Evolutionary conservation across 2,329 filamentous ascomycete genomes (phyloP).

Genomic region (Ophiostoma australiae): DNA sequence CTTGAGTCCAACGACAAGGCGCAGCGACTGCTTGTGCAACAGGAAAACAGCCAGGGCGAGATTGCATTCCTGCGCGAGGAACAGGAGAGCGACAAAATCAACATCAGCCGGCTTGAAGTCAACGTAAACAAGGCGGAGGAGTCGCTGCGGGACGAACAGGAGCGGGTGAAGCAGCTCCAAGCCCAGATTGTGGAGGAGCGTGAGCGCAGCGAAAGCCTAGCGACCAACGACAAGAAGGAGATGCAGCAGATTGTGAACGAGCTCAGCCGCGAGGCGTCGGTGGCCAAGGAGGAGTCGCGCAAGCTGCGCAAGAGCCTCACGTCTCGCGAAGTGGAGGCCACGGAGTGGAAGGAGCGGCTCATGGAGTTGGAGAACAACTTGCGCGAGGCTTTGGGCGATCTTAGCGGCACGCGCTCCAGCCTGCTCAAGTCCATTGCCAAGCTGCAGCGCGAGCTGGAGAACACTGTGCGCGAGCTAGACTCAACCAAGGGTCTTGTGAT

Average conservation of each 20-base stretch:
- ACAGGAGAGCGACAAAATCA: conserved; percentile 96
- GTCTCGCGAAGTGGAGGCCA: conserved; percentile 79
- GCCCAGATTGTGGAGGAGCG: conserved; percentile 73
- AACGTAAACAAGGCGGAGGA: conserved; percentile 74
- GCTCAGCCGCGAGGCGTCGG: conserved; percentile 76
- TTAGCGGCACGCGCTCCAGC: conserved; percentile 78
- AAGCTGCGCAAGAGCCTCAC: conserved; percentile 77
- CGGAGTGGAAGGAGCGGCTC: conserved; percentile 84
- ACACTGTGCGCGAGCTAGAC: conserved; percentile 77
- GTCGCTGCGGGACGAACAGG: conserved; percentile 76
- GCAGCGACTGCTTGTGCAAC: conserved; percentile 80
- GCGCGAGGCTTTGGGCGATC: conserved; percentile 78
- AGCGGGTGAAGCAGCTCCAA: conserved; percentile 66
- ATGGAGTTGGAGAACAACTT: conserved; percentile 87
- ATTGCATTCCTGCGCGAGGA: conserved; percentile 94
- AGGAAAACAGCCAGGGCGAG: conserved; percentile 87
- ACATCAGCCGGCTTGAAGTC: conserved; percentile 88
- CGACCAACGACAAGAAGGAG: conserved; percentile 86
- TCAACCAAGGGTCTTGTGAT: conserved; percentile 67
- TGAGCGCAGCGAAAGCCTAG: conserved; percentile 79
- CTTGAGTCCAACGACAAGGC: conserved; percentile 82
- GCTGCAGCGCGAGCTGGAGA: conserved; percentile 81
- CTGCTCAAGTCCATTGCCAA: conserved; percentile 82
- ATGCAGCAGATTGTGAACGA: conserved; percentile 91
- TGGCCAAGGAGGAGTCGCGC: conserved; percentile 79